phyloP scores from a whole-genome alignment of 2,329 filamentous ascomycete species.

The Fusarium pseudograminearum region DNA sequence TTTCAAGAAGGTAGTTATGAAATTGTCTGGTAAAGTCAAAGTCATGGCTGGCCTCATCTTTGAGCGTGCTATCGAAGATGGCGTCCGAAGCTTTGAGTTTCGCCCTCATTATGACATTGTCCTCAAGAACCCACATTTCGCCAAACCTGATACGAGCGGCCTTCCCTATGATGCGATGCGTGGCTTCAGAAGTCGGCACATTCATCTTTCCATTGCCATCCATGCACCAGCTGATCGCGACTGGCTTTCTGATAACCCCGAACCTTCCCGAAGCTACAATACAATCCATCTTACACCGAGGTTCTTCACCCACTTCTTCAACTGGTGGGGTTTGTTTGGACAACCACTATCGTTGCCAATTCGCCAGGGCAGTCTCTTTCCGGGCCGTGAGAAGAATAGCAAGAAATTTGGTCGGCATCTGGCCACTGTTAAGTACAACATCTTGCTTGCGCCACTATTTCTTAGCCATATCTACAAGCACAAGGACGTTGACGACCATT shows the following conservation, averaged over 20 bases:
- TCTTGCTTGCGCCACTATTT: conserved; percentile 91
- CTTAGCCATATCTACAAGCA: conserved; percentile 99
- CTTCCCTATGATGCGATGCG: conserved; percentile 88
- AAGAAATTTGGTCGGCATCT: conserved; percentile 98
- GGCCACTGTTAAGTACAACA: conserved; percentile 98
- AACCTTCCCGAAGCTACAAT: conserved; percentile 92
- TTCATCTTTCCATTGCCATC: conserved; percentile 93
- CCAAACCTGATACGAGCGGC: conserved; percentile 68
- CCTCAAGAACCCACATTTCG: conserved; percentile 82
- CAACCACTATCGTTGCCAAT: conserved; percentile 95
- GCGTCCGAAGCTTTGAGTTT: conserved; percentile 85
- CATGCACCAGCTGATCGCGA: conserved; percentile 88
- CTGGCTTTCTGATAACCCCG: conserved; percentile 81
- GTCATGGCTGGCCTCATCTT: conserved; percentile 94
- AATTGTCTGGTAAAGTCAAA: conserved; percentile 94
- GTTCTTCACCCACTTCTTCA: conserved; percentile 98
- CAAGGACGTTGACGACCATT: conserved; percentile 90
- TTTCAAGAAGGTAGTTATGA: conserved; percentile 99
- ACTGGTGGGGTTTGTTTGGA: conserved; percentile 97
- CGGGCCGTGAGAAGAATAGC: conserved; percentile 92
- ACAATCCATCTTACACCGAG: conserved; percentile 93
- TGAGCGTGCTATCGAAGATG: conserved; percentile 81
- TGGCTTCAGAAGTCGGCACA: conserved; percentile 96
- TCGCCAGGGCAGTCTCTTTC: conserved; percentile 91
- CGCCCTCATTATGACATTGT: conserved; percentile 92